Evolutionary conservation across 2,329 filamentous ascomycete genomes (phyloP).

Genomic region (Colletotrichum spaethianum): DNA sequence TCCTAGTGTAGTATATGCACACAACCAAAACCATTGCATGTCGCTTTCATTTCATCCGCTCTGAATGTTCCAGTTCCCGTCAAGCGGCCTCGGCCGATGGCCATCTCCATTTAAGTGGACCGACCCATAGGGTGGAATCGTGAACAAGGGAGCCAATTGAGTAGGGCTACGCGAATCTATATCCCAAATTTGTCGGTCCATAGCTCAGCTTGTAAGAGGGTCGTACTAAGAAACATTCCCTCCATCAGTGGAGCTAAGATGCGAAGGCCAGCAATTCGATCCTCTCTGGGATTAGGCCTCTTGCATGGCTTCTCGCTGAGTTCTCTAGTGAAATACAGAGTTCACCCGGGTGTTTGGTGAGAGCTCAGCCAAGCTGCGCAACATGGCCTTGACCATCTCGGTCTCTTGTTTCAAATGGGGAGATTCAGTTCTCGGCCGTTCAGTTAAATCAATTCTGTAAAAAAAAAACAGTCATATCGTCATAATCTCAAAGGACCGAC

Average conservation of each 20-base stretch:
- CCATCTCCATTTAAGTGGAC: conserved; percentile 2
- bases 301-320: not conserved
- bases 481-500: not conserved
- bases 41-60: not conserved
- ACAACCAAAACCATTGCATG: too few relatives aligned
- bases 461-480: not conserved
- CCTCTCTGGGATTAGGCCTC: conserved; percentile 6
- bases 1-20: too few relatives aligned
- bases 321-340: not conserved
- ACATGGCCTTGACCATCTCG: not conserved
- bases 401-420: not conserved
- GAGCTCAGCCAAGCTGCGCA: not conserved
- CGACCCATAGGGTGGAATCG: not conserved
- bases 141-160: not conserved
- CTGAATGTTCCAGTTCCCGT: not conserved
- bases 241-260: not conserved
- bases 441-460: not conserved
- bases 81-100: not conserved
- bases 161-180: conserved; percentile 19
- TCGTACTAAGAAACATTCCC: not conserved
- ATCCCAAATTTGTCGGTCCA: not conserved
- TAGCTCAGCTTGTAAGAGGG: conserved; percentile 10
- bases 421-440: not conserved
- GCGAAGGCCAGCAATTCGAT: conserved; percentile 13
- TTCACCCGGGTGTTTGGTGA: not conserved